Evolutionary conservation across 2,329 filamentous ascomycete species (phyloP), one percentile per base, ranked within the genome.

Genomic region (Aspergillus aculeatinus): DNA sequence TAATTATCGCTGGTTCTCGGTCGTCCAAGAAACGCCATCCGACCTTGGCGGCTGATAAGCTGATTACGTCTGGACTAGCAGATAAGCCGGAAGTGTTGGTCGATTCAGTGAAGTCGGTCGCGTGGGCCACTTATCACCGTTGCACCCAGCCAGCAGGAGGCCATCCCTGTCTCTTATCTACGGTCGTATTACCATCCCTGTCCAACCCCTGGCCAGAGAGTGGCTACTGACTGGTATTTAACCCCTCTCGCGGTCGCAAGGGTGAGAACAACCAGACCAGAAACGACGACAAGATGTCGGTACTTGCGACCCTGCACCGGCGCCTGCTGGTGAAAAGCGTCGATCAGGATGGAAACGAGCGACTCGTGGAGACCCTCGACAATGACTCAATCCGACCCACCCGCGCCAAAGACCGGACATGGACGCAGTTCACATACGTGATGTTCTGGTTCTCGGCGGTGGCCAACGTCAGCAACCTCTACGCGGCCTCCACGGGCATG

Each of bases 381-480:
- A 79, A 79, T 61, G 74, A 80, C 63, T 73, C 79, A 58, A 71
- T 81, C 49, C 70, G 75, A 25, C 75, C 79, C 11, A 69, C 79
- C 9, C 72, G 72, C 58, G 65, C 76, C 29, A 65, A 73, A 27
- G 74, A 81, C 62, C 67, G 78, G 11, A 80, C 76, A 31, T 81
- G 77, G 78, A 74, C 71, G 16, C 66, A 70, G 42, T 67, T 69
- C 60, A 78, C 78, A 0, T 81, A 80, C 62, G 65, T 78, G 5
- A 71, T 71, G 5, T 80, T 79, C 60, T 80, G 78, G 78, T 79
- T 80, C 64, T 76, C 76, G 10, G 62, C 65, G 9, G 65, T 70
- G 7, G 74, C 74, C 31, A 76, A 76, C 23, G 75, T 77, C 5
- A 73, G 73, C 25, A 75, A 74, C 58, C 72, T 76, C 68, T 77